Base-by-base conservation (phyloP, 306 rosid genomes). In the Fragaria iinumae region DNA sequence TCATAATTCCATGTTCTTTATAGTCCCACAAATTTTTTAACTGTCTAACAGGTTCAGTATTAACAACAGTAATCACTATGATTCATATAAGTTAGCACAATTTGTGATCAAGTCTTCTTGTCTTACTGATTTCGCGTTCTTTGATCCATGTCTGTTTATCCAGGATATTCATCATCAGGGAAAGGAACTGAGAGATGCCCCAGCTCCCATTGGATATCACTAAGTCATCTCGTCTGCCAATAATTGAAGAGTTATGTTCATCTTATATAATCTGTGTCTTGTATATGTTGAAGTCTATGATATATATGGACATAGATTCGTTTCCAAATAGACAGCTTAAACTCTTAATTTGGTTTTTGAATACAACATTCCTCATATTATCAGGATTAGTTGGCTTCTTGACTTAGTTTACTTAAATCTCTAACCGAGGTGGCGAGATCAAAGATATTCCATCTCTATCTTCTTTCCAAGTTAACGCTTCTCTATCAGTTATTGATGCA, bases 121-220 rank as follows among this genome's bases (percentile, higher is more conserved):
- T 72, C 57, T 69, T 45, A 14, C 52, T 47, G 38, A 38, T 29
- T 47, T 20, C 0, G 45, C 59, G 8, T 45, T 23, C 7, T 27
- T 16, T 7, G 43, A 45, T 36, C 16, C 43, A 2, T 43, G 57
- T 62, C 1, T 66, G 39, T 75, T 8, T 81, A 23, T 82, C 82
- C 90, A 91, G 95, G 97, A 93, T 76, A 82, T 91, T 76, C 96
- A 89, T 44, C 88, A 82, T 71, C 89, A 85, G 27, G 95, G 89
- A 50, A 91, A 91, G 77, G 84, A 89, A 76, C 76, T 91, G 86
- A 87, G 80, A 73, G 93, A 91, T 3, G 85, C 98, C 53, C 91
- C 95, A 20, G 95, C 96, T 49, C 98, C 95, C 67, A 4, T 87
- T 71, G 91, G 88, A 75, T 89, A 88, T 83, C 95, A 82, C 63